A percentile compares a stretch with the other conserved stretches of the same genome.
Conservation (phyloP, 148 eudicot species). For the Rhododendron vialii region DNA sequence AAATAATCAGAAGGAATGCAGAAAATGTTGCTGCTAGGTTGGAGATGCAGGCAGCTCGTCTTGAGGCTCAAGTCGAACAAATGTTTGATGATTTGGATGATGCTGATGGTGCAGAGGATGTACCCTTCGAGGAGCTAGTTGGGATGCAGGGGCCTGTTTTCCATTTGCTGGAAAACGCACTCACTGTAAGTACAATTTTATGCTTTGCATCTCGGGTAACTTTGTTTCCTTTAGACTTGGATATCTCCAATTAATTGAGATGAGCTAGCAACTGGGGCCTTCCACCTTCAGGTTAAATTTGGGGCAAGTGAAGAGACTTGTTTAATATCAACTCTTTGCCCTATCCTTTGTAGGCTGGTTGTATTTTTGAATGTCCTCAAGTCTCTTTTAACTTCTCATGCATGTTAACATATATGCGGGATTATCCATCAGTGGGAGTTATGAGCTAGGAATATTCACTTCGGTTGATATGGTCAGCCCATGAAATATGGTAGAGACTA, state of each 20-base stretch:
- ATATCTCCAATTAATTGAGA: neutral
- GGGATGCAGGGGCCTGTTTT: slow-evolving; percentile 99
- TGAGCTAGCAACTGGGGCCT: neutral
- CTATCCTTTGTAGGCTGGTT: neutral
- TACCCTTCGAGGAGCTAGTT: slow-evolving; percentile 94
- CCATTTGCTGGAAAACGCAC: slow-evolving; percentile 91
- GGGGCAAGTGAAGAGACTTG: neutral
- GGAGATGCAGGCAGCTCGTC: slow-evolving; percentile 99
- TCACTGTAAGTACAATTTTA: slow-evolving; percentile 52
- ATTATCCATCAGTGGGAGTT: neutral
- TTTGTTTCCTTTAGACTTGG: neutral
- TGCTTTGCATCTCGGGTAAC: neutral
- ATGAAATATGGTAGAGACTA: no score
- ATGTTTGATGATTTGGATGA: slow-evolving; percentile 97
- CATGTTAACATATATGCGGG: neutral
- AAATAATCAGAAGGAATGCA: slow-evolving; percentile 77
- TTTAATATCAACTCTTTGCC: neutral
- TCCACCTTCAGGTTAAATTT: neutral
- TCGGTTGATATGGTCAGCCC: neutral
- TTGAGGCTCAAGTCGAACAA: slow-evolving; percentile 95
- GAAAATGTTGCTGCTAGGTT: slow-evolving; percentile 93
- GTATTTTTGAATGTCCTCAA: neutral
- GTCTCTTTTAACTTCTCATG: neutral
- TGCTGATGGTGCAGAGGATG: slow-evolving; percentile 98
- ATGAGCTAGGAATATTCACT: neutral